phyloP scores from a whole-genome alignment of 1,139 yeast species.

The Kodamaea suecica region DNA sequence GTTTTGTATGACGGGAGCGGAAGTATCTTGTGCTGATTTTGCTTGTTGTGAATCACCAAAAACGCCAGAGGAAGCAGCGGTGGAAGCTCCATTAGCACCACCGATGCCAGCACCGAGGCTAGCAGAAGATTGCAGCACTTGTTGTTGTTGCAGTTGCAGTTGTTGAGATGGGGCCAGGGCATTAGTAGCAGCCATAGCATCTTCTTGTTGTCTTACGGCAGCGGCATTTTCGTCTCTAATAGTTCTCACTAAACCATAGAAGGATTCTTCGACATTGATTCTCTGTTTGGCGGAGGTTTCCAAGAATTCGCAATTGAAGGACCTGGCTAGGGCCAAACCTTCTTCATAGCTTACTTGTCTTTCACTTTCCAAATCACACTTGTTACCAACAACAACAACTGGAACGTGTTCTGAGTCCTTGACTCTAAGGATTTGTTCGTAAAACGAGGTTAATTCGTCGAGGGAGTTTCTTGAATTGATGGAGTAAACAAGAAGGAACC shows the following conservation, averaged over 20 bases:
- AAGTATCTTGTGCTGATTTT: background rate
- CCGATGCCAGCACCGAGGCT: constrained; percentile 9
- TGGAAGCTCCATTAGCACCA: constrained; percentile 2
- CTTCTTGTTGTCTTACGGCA: constrained; percentile 3
- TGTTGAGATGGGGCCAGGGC: constrained; percentile 9
- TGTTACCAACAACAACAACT: constrained; percentile 72
- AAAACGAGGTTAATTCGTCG: constrained; percentile 73
- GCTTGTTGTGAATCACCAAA: constrained; percentile 2
- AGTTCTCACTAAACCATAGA: constrained; percentile 68
- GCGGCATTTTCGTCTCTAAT: constrained; percentile 45
- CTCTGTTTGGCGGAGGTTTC: constrained; percentile 95
- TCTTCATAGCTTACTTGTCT: constrained; percentile 80
- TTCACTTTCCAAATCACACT: constrained; percentile 73
- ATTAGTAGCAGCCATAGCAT: constrained; percentile 6
- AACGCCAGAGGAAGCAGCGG: constrained; percentile 5
- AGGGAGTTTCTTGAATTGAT: constrained; percentile 77
- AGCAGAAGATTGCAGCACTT: constrained; percentile 1
- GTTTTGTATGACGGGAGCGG: constrained; percentile 1
- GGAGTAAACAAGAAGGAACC: constrained; percentile 79
- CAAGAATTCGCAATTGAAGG: constrained; percentile 74
- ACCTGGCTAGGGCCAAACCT: constrained; percentile 73
- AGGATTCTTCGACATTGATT: constrained; percentile 91
- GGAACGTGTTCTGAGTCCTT: constrained; percentile 78
- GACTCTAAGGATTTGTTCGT: constrained; percentile 82
- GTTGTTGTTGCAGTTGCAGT: constrained; percentile 4